A percentile compares a stretch with the other conserved stretches of the same genome.
Evolutionary conservation across 345 rosid genomes (phyloP).

Genomic region (Moricandia moricandioides): DNA sequence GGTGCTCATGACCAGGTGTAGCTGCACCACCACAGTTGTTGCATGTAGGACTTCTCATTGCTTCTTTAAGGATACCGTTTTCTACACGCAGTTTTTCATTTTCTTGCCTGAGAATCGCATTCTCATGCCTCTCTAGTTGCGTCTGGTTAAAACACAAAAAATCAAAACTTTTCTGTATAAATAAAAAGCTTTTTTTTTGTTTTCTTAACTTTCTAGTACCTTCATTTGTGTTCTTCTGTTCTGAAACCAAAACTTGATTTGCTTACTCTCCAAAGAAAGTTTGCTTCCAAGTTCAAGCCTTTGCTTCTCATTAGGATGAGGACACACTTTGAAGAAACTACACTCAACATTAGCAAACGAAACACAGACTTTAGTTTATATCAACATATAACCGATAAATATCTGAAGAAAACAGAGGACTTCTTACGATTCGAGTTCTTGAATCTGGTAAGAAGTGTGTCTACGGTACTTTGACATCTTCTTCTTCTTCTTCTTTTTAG

Average conservation of each 20-base stretch:
- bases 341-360: not conserved
- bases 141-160: conserved; percentile 42
- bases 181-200: not conserved
- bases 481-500: conserved; percentile 35
- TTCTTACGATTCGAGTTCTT: conserved; percentile 69
- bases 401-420: not conserved
- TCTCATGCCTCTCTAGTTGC: conserved; percentile 72
- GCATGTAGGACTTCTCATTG: conserved; percentile 54
- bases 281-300: conserved; percentile 52
- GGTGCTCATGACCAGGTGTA: conserved; percentile 27
- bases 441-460: conserved; percentile 71
- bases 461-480: conserved; percentile 51
- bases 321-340: conserved; percentile 61
- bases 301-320: conserved; percentile 75
- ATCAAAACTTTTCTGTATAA: not conserved
- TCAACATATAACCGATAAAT: not conserved
- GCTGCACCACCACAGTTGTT: conserved; percentile 61
- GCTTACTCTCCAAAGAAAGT: conserved; percentile 54
- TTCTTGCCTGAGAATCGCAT: conserved; percentile 55
- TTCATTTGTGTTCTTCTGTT: conserved; percentile 78
- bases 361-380: not conserved
- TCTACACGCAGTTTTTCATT: conserved; percentile 66
- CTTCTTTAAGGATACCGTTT: conserved; percentile 50
- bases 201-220: conserved; percentile 29
- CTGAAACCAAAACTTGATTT: conserved; percentile 85